phyloP scores from a whole-genome alignment of 208 protist species.

The Acanthamoeba healyi region DNA sequence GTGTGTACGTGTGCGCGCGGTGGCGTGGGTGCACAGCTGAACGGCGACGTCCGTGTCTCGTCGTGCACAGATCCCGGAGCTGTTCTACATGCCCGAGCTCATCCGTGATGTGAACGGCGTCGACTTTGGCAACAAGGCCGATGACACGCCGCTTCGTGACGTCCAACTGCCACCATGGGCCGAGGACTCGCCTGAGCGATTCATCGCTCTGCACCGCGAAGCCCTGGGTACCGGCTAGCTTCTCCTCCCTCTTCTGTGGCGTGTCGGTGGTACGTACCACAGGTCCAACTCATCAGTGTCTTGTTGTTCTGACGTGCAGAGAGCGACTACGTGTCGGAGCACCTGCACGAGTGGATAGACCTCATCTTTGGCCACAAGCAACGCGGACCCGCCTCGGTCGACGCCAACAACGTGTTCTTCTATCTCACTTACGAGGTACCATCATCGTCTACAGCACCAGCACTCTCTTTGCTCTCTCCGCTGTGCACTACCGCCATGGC shows the following conservation, averaged over 20 bases:
- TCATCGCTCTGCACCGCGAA: conserved; percentile 86
- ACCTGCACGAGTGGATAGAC: conserved; percentile 97
- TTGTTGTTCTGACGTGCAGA: conserved; percentile 87
- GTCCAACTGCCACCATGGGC: conserved; percentile 96
- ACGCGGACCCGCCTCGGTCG: conserved; percentile 91
- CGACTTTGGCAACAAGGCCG: conserved; percentile 94
- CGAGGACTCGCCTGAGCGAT: conserved; percentile 82
- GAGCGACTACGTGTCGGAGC: conserved; percentile 93
- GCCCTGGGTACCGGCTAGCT: conserved; percentile 92
- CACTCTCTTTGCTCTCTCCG: no score
- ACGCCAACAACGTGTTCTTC: conserved; percentile 96
- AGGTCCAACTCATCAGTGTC: no score
- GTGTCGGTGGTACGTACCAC: no score
- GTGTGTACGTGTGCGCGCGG: background rate
- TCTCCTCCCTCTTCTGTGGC: no score
- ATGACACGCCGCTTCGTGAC: conserved; percentile 91
- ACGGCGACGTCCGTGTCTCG: background rate
- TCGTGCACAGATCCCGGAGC: conserved; percentile 94
- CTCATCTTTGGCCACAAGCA: conserved; percentile 98
- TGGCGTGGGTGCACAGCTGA: background rate
- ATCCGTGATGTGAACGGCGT: conserved; percentile 95
- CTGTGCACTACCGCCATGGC: no score
- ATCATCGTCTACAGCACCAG: conserved; percentile 64
- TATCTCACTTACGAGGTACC: conserved; percentile 94
- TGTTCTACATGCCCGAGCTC: conserved; percentile 97